Evolutionary conservation across 257 asterid species (phyloP).

Genomic region (Fraxinus cuspidata): DNA sequence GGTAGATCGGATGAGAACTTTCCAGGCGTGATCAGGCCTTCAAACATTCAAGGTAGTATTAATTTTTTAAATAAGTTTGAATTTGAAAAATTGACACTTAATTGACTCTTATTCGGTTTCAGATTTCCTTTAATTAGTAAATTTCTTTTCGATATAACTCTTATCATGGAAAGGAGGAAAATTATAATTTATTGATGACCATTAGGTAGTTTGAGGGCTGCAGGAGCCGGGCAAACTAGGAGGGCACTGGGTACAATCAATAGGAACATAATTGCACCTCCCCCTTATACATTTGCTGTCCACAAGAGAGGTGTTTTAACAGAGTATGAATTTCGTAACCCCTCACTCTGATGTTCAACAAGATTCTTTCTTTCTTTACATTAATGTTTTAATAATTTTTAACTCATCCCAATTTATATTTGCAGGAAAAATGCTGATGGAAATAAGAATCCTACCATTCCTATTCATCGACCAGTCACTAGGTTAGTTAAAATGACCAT

Average conservation of each 20-base stretch:
- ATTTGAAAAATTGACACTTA: background rate
- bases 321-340: constrained; percentile 36
- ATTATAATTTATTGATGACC: background rate
- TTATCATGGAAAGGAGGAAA: background rate
- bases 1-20: constrained; percentile 72
- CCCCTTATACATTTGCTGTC: constrained; percentile 33
- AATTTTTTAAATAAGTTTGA: background rate
- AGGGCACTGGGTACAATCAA: constrained; percentile 45
- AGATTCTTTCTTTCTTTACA: background rate
- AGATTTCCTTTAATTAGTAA: background rate
- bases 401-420: background rate
- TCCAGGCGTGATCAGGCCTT: constrained; percentile 49
- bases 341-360: background rate
- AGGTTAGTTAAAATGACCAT: constrained; percentile 32
- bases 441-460: constrained; percentile 34
- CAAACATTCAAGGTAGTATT: constrained; percentile 51
- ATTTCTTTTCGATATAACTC: background rate
- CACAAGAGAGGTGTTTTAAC: constrained; percentile 32
- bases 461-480: constrained; percentile 45
- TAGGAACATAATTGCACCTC: constrained; percentile 36
- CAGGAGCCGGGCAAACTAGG: constrained; percentile 36
- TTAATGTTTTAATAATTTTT: background rate
- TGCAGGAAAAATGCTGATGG: constrained; percentile 31
- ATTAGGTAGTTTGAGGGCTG: constrained; percentile 36
- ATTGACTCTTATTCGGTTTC: background rate